Base-by-base conservation (phyloP, 2,329 filamentous ascomycete genomes). In the Diaporthe caulivora region DNA sequence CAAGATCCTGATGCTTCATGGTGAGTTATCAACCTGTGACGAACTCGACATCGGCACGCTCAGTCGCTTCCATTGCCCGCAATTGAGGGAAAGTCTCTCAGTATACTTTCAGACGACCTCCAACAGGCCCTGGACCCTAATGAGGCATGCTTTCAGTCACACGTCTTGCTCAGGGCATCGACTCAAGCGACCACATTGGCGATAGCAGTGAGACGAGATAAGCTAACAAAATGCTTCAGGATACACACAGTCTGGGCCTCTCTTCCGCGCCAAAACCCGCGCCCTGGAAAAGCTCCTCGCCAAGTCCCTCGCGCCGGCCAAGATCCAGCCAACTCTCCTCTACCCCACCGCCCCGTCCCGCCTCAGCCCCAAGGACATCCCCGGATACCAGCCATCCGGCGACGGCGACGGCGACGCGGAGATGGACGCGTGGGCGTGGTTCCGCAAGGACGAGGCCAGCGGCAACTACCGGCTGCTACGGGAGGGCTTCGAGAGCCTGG, bases 211-310 rank as follows among this genome's bases (percentile, higher is more conserved):
- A 44, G 26, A 26, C 17, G 34, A 51, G 42, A 26, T 34, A 57
- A 57, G 44, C 51, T 53, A n/a, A 72, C 49, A 54, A 1, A 72
- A n/a, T 21, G 49, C 57, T 49, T 15, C 72, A 92, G 93, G 96
- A 83, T 98, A 92, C 89, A 98, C 96, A 10, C 96, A 98, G 87
- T 97, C 94, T 37, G 95, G 95, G 5, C 83, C 92, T 5, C 87
- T 95, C 76, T 98, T 98, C 89, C 92, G 91, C 81, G 90, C 92
- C 82, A 98, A 98, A 86, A 97, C 94, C 58, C 94, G 95, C 82
- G 94, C 94, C 15, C 87, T 98, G 1, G 91, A 95, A 78, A 98
- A 98, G 83, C 86, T 92, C 70, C 89, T 98, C 72, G 83, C 86
- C 75, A 98, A 97, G 80, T 85, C 90, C 37, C 93, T 98, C 76